These are phyloP conservation scores for Spergularia marina DNA, from an alignment of 148 eudicot species.

Conservation along the genomic window DNA sequence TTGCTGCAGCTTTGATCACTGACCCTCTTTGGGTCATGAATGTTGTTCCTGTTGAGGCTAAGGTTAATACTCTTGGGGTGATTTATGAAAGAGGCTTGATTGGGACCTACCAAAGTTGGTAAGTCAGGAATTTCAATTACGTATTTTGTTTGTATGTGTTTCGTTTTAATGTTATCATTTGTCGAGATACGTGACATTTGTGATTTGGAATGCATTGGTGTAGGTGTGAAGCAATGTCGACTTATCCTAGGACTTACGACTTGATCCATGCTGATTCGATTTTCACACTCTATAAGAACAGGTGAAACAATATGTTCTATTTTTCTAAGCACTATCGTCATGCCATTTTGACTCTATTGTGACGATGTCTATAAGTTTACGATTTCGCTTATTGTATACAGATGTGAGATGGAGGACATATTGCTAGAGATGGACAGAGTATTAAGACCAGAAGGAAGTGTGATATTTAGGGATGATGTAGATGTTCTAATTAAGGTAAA, in stretches of 20 bases:
- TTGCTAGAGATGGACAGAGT: constrained; percentile 87
- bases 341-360: neutral
- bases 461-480: constrained; percentile 75
- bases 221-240: constrained; percentile 95
- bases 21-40: constrained; percentile 93
- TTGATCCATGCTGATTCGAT: constrained; percentile 69
- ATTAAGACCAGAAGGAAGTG: constrained; percentile 80
- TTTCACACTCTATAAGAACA: constrained; percentile 61
- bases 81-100: constrained; percentile 75
- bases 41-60: constrained; percentile 69
- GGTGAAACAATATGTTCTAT: constrained; percentile 27
- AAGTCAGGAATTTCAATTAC: neutral
- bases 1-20: constrained; percentile 63
- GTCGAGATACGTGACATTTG: neutral
- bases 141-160: neutral
- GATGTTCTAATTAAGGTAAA: constrained; percentile 56
- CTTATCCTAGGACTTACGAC: constrained; percentile 83
- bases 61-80: constrained; percentile 71
- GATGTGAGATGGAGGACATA: constrained; percentile 80
- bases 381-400: constrained; percentile 6
- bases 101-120: constrained; percentile 72
- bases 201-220: constrained; percentile 11
- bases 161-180: neutral
- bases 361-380: neutral
- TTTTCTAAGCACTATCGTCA: too few species aligned